Base-by-base conservation (phyloP, 2,329 filamentous ascomycete genomes). In the Aspergillus caelatus region DNA sequence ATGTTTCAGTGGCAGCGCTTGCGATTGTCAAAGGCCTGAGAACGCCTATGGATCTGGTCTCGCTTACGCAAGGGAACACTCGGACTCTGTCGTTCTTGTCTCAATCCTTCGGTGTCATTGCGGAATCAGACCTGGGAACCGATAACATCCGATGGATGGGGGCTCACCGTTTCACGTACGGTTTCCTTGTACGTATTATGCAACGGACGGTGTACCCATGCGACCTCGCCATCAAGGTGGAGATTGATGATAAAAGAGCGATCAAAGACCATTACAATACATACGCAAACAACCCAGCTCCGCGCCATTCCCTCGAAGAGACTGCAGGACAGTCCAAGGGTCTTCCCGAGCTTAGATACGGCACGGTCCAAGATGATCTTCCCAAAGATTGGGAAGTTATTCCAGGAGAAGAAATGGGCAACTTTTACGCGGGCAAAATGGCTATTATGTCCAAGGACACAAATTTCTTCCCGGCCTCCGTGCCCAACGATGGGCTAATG, bases 141-240 rank as follows among this genome's bases (percentile, higher is more conserved):
- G 95, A 99, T 72, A 83, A 96, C 72, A 80, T 98, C 66, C 89
- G 95, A 50, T 98, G 94, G 94, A 94, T 99, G 90, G 95, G 95
- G 21, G 85, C 86, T 55, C 84, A 88, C 34, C 88, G 95, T 60
- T 99, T 99, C 72, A 93, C 91, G 0, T 90, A 90, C 72, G 95
- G 95, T 8, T 88, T 97, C 65, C 74, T 96, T n/a, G 84, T 89
- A 66, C 87, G 94, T 30, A 83, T 97, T 21, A 81, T 96, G 53
- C 85, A 87, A 60, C 90, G 92, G 74, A 91, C 87, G 36, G 84
- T 91, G 26, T 98, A 97, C 75, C 95, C 95, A 0, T 96, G 92
- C 75, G 93, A 98, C 70, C 82, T 98, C 62, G 91, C 93, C 9
- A 83, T 97, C 69, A 94, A 95, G 76, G 87, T 94, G 12, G 93